These are phyloP conservation scores for Phallus indusiatus DNA, from an alignment of 768 basidiomycete species.

Conservation along the genomic window DNA sequence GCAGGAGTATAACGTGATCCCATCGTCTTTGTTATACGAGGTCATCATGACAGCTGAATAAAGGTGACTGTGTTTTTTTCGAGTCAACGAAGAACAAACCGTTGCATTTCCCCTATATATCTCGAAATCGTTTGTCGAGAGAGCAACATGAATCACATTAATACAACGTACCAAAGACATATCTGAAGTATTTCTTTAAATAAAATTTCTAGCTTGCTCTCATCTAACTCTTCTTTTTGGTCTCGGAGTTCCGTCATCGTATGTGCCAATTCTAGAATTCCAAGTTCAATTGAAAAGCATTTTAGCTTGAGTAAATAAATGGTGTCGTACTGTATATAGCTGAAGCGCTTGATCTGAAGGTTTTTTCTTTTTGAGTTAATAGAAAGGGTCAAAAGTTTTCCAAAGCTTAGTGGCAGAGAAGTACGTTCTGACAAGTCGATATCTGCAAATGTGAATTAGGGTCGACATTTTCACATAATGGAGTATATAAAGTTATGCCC, in stretches of 20 bases:
- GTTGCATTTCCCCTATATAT: conserved; percentile 90
- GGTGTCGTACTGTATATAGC: conserved; percentile 65
- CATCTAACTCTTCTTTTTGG: conserved; percentile 39
- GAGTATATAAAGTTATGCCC: conserved; percentile 17
- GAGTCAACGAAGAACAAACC: conserved; percentile 29
- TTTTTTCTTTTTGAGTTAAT: conserved; percentile 64
- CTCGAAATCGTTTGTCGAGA: background rate
- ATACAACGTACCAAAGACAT: conserved; percentile 59
- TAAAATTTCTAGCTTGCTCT: conserved; percentile 49
- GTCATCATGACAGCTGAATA: no score
- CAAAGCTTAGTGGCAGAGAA: conserved; percentile 62
- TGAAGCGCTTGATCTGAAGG: conserved; percentile 67
- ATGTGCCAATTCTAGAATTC: conserved; percentile 52
- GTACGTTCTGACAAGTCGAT: conserved; percentile 70
- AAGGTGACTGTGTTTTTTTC: no score
- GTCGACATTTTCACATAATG: background rate
- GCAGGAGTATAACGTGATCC: no score
- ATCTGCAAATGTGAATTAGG: conserved; percentile 37
- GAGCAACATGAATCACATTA: background rate
- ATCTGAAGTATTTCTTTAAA: conserved; percentile 86
- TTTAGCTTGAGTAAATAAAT: background rate
- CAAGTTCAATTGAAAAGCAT: background rate
- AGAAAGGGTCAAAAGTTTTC: conserved; percentile 77
- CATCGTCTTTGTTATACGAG: no score
- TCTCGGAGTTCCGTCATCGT: conserved; percentile 58